These are phyloP conservation scores for Penicillium decumbens DNA, from an alignment of 2,329 filamentous ascomycete species.

Conservation along the genomic window DNA sequence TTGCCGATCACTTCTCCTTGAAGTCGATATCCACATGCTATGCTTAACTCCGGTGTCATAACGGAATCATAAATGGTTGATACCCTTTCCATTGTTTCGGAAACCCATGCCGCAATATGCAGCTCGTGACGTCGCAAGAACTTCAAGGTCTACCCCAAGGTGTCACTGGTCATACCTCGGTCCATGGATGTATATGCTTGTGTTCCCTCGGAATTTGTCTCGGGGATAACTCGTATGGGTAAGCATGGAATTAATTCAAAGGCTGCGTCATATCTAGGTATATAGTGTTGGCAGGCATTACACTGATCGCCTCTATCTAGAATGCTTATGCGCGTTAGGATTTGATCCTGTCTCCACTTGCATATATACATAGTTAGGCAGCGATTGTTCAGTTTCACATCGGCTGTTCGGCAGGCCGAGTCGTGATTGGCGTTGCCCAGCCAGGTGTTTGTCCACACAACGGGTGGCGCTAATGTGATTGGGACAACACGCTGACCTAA, in stretches of 20 bases:
- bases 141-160: background rate
- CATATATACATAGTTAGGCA: background rate
- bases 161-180: background rate
- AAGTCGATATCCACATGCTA: background rate
- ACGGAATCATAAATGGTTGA: conserved; percentile 1
- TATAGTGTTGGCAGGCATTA: background rate
- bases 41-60: conserved; percentile 6
- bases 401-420: background rate
- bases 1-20: conserved; percentile 4
- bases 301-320: background rate
- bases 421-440: background rate
- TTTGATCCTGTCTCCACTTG: background rate
- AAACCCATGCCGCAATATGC: background rate
- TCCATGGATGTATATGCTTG: background rate
- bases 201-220: background rate
- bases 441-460: background rate
- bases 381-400: too few relatives aligned
- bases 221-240: background rate
- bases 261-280: too few relatives aligned
- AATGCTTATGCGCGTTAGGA: background rate
- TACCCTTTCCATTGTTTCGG: background rate
- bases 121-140: background rate
- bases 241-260: background rate
- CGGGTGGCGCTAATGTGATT: background rate
- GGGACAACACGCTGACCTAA: background rate